phyloP scores from a whole-genome alignment of 1,284 basidiomycete species.

The Fomitopsis schrenkii region DNA sequence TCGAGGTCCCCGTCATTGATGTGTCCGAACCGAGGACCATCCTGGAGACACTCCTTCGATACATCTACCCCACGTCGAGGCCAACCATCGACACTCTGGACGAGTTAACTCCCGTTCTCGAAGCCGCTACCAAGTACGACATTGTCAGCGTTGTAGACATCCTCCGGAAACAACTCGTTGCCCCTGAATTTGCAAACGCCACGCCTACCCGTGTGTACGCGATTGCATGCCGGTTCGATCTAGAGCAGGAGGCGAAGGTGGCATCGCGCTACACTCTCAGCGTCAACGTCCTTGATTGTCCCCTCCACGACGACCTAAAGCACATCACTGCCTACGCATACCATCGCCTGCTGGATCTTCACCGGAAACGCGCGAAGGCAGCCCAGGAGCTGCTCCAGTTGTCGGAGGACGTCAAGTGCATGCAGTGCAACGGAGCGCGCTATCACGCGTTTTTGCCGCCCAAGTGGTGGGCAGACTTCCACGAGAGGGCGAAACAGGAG shows the following conservation, averaged over 20 bases:
- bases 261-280: constrained; percentile 52
- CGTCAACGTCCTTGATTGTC: constrained; percentile 47
- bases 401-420: constrained; percentile 53
- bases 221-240: constrained; percentile 60
- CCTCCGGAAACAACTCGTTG: constrained; percentile 49
- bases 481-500: constrained; percentile 51
- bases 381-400: constrained; percentile 44
- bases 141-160: constrained; percentile 40
- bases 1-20: constrained; percentile 42
- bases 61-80: constrained; percentile 39
- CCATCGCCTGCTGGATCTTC: constrained; percentile 58
- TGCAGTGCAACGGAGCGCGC: constrained; percentile 57
- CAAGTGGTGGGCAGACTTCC: constrained; percentile 66
- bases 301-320: constrained; percentile 59
- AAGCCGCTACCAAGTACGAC: constrained; percentile 63
- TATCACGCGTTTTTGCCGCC: constrained; percentile 46
- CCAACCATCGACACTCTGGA: constrained; percentile 39
- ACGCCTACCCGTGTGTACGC: constrained; percentile 63
- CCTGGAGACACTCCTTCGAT: constrained; percentile 47
- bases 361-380: constrained; percentile 45
- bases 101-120: constrained; percentile 47
- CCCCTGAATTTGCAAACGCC: constrained; percentile 41
- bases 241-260: constrained; percentile 40
- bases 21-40: constrained; percentile 45
- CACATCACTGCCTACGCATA: constrained; percentile 62